Percentiles rank a stretch among this genome's conserved stretches.
These are phyloP conservation scores for Coprinopsis strossmayeri DNA, from an alignment of 768 basidiomycete genomes.

Conservation along the genomic window DNA sequence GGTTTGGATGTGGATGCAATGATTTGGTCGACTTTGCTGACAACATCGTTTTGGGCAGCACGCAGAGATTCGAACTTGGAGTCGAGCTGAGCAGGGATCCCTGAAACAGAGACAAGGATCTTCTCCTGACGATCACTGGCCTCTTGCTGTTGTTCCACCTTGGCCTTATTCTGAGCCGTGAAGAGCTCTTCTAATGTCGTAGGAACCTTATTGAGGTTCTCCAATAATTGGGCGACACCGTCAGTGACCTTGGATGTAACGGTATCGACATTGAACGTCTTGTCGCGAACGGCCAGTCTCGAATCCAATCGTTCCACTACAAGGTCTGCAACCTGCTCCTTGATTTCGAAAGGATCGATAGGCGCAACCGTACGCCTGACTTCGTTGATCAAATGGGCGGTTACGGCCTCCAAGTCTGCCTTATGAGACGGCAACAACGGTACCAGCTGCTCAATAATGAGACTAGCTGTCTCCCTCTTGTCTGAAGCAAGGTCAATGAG, in stretches of 20 bases:
- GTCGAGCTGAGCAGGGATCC: slow-evolving; percentile 41
- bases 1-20: slow-evolving; percentile 16
- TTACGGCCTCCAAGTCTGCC: slow-evolving; percentile 49
- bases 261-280: slow-evolving; percentile 55
- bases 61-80: slow-evolving; percentile 39
- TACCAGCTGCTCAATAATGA: slow-evolving; percentile 68
- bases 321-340: slow-evolving; percentile 84
- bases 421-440: slow-evolving; percentile 52
- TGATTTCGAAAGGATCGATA: slow-evolving; percentile 80
- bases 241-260: slow-evolving; percentile 52
- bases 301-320: slow-evolving; percentile 84
- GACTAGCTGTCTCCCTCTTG: slow-evolving; percentile 78
- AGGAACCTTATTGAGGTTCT: slow-evolving; percentile 25
- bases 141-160: slow-evolving; percentile 27
- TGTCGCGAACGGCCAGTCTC: slow-evolving; percentile 72
- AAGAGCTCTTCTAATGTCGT: slow-evolving; percentile 33
- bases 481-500: slow-evolving; percentile 86
- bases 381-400: slow-evolving; percentile 57
- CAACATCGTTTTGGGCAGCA: slow-evolving; percentile 27
- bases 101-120: slow-evolving; percentile 33
- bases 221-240: slow-evolving; percentile 31
- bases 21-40: slow-evolving; percentile 23
- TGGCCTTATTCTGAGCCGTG: slow-evolving; percentile 34
- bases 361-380: slow-evolving; percentile 67
- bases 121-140: slow-evolving; percentile 34